Base-by-base conservation (phyloP, 2,329 filamentous ascomycete genomes). In the Nemania bipapillata region DNA sequence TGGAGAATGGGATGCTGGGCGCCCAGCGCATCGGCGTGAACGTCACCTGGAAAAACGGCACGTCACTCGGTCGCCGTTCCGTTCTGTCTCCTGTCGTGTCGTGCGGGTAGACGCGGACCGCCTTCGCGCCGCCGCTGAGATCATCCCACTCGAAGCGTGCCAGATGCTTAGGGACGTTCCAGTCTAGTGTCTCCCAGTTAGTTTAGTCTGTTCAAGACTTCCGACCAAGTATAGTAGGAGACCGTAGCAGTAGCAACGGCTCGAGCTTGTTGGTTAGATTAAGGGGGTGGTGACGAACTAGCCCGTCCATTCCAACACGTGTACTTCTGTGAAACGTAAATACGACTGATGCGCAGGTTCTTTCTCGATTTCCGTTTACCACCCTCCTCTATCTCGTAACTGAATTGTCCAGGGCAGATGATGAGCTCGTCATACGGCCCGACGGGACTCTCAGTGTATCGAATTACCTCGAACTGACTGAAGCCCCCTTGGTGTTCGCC, bases 161-260 rank as follows among this genome's bases (percentile, higher is more conserved):
- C 15, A 87, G 80, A 64, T 87, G 85, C 71, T 87, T 87, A 12
- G 86, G 85, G 32, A 86, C 83, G 72, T 86, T 86, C 85, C 85
- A 87, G 69, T 86, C 84, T 85, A 52, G 35, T 7, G 32, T 35
- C 15, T 11, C 24, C 24, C n/a, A 8, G 30, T 65, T 63, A 65
- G 63, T n/a, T n/a, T n/a, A n/a, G n/a, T n/a, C n/a, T 22, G 30
- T 35, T 15, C 26, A 26, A 6, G 12, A 35, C 26, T 3, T n/a
- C 15, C 17, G 17, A n/a, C 20, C 24, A 32, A 22, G n/a, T n/a
- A n/a, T n/a, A n/a, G n/a, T n/a, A n/a, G n/a, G n/a, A n/a, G n/a
- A n/a, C n/a, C n/a, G n/a, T n/a, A n/a, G n/a, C n/a, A n/a, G n/a
- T n/a, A n/a, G n/a, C n/a, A n/a, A n/a, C n/a, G 22, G 45, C 30